phyloP scores from a whole-genome alignment of 2,329 filamentous ascomycete species.

The Aspergillus chevalieri region DNA sequence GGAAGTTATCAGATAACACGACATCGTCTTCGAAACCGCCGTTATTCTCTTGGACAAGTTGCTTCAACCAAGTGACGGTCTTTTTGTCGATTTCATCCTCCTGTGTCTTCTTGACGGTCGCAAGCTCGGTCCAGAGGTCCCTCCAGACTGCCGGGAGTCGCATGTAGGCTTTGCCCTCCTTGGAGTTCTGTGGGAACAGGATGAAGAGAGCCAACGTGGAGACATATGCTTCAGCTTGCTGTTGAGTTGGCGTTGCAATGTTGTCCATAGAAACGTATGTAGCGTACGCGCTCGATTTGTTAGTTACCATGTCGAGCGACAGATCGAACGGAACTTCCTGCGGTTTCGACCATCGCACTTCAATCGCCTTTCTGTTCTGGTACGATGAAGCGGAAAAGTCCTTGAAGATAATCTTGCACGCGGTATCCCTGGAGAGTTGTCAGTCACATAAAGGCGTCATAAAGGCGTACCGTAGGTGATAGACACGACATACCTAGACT shows the following conservation, averaged over 20 bases:
- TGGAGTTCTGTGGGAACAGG: conserved; percentile 67
- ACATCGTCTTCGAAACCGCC: conserved; percentile 61
- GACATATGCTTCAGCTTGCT: conserved; percentile 82
- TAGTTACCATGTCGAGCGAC: conserved; percentile 37
- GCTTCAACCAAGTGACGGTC: conserved; percentile 58
- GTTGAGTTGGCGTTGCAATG: conserved; percentile 65
- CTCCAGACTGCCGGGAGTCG: conserved; percentile 74
- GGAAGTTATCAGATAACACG: conserved; percentile 70
- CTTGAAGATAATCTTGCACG: conserved; percentile 60
- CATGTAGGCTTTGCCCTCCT: conserved; percentile 79
- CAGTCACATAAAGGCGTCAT: no score
- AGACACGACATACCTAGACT: conserved; percentile 54
- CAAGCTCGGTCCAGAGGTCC: conserved; percentile 77
- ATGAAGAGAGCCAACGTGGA: conserved; percentile 77
- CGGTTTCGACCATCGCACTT: conserved; percentile 71
- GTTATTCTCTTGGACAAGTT: conserved; percentile 31
- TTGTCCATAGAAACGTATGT: conserved; percentile 66
- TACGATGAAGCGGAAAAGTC: conserved; percentile 68
- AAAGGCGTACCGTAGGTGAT: no score
- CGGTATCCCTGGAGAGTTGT: conserved; percentile 46
- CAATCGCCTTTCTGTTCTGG: conserved; percentile 68
- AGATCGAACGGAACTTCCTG: conserved; percentile 50
- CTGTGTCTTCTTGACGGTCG: conserved; percentile 62
- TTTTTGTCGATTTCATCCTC: conserved; percentile 65
- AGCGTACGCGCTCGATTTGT: conserved; percentile 39